Percentiles rank a stretch among this genome's conserved stretches.
Evolutionary conservation across 306 rosid genomes (phyloP).

Genomic region (Vachellia collinsii): DNA sequence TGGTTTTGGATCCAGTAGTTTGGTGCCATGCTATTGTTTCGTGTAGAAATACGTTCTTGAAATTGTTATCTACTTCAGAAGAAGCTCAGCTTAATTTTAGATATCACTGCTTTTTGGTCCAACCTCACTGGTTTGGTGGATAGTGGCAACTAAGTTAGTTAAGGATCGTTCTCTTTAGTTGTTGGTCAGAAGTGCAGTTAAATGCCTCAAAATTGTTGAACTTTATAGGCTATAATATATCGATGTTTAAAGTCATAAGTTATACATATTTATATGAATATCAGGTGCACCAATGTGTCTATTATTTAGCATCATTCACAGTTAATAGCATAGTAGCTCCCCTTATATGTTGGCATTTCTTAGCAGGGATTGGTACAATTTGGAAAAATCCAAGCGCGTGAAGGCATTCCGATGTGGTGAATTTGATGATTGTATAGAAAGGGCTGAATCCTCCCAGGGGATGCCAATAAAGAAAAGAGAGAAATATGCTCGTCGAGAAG

Average conservation of each 20-base stretch:
- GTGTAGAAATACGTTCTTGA: background rate
- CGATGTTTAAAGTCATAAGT: background rate
- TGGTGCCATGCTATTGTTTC: background rate
- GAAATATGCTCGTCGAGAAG: conserved; percentile 98
- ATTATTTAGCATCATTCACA: background rate
- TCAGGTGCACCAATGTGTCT: background rate
- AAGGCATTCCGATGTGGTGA: conserved; percentile 94
- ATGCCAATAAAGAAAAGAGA: conserved; percentile 96
- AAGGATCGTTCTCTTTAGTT: background rate
- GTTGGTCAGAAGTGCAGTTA: background rate
- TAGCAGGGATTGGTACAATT: conserved; percentile 94
- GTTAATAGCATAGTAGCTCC: conserved; percentile 3
- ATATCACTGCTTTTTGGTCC: conserved; percentile 2
- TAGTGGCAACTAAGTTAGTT: conserved; percentile 6
- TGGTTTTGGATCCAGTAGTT: conserved; percentile 18
- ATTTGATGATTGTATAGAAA: conserved; percentile 92
- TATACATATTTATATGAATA: background rate
- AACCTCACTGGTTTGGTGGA: background rate
- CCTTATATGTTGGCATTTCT: conserved; percentile 35
- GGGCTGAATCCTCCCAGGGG: conserved; percentile 86
- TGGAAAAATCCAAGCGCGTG: conserved; percentile 98
- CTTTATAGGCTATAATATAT: background rate
- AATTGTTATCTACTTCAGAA: background rate
- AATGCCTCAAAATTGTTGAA: background rate
- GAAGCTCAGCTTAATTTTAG: background rate